Evolutionary conservation across 768 basidiomycete species (phyloP), one percentile per base, ranked within the genome.

Genomic region (Holtermannia corniformis): DNA sequence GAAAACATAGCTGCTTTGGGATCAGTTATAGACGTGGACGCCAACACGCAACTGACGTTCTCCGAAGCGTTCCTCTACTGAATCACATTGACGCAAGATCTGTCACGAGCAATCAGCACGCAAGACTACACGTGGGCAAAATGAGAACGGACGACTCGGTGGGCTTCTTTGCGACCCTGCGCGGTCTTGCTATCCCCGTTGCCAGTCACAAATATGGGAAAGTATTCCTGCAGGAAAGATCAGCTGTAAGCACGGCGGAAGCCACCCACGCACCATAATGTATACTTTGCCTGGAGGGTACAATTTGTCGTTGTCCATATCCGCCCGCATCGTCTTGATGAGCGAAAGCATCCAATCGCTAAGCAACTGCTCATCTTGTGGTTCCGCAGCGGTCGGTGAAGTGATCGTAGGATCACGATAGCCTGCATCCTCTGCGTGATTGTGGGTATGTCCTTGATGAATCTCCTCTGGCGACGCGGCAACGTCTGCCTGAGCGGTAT

Each of bases 221-320:
- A 64, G 44, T 60, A 61, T 52, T 65, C 61, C 59, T 64, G 46
- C 16, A 20, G n/a, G n/a, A n/a, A n/a, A n/a, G n/a, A n/a, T n/a
- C n/a, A n/a, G n/a, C 23, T 3, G 22, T 7, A 16, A 20, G 20
- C 7, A 20, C 37, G 4, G 45, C 21, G 19, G 4, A 10, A 25
- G 13, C 10, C n/a, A 32, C 14, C 14, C 7, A 63, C 66, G 44
- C 50, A 71, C 70, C 59, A 70, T 66, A 23, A 64, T 60, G 51
- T 70, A 70, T 3, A 65, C 61, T 19, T 26, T 52, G 13, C 72
- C 72, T 1, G 72, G 68, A 1, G 72, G 72, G 46, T 65, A 72
- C 21, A 75, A 62, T 58, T 75, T 74, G n/a, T 70, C 71, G 46
- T 64, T 68, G 53, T 69, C 64, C 63, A 71, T 73, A 55, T 68